Conservation (phyloP, 148 eudicot genomes). For the Polygonum maritimum region DNA sequence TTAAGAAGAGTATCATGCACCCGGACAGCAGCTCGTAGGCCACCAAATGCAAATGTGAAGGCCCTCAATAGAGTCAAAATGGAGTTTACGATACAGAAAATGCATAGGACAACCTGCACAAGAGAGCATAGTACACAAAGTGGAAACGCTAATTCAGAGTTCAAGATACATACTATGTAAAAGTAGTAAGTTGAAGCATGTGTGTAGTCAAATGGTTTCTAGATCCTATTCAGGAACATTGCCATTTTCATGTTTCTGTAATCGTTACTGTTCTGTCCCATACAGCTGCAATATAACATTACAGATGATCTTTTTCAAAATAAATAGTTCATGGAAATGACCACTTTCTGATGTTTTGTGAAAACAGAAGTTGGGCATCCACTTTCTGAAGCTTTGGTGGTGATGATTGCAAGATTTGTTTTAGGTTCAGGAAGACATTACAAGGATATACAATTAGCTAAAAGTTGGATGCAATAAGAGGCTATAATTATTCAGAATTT, state of each 20-base stretch:
- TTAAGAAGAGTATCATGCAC: conserved; percentile 64
- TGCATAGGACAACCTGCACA: conserved; percentile 55
- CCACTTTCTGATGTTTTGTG: not conserved
- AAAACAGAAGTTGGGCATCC: not conserved
- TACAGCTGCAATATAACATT: not conserved
- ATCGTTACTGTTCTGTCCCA: not conserved
- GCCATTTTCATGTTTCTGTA: not conserved
- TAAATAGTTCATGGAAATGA: not conserved
- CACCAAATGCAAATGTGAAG: conserved; percentile 97
- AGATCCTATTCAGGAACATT: not conserved
- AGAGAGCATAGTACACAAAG: conserved; percentile 5
- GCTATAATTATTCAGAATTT: not conserved
- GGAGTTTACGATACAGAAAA: conserved; percentile 73
- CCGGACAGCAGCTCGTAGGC: conserved; percentile 69
- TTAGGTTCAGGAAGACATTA: not conserved
- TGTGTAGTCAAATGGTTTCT: not conserved
- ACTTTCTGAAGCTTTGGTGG: not conserved
- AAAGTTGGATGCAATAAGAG: not conserved
- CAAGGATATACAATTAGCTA: not conserved
- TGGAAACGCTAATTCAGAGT: not conserved
- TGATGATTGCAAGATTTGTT: not conserved
- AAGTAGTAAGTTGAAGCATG: not conserved
- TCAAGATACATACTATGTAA: not conserved
- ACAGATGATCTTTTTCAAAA: not conserved
- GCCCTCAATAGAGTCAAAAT: conserved; percentile 71